phyloP scores from a whole-genome alignment of 257 asterid species.

The Penstemon barbatus region DNA sequence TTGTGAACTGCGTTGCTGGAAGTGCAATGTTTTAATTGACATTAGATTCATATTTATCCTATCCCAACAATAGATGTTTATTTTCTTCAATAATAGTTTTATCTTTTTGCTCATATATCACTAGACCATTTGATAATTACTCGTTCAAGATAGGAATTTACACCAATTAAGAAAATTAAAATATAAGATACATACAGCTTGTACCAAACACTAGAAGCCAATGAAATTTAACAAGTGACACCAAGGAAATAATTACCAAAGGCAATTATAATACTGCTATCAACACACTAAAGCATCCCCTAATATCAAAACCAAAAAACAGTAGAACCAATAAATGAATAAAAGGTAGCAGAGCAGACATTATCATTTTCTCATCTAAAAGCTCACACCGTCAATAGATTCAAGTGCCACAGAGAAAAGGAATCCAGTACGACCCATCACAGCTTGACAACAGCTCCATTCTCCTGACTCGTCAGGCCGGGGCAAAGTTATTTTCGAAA shows the following conservation, averaged over 20 bases:
- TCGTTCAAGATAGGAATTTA: too few species aligned
- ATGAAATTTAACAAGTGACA: too few species aligned
- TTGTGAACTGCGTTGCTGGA: background rate
- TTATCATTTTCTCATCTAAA: background rate
- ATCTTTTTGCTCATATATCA: too few species aligned
- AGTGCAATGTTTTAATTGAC: background rate
- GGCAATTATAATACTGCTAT: background rate
- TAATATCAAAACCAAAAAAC: background rate
- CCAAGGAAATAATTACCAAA: background rate
- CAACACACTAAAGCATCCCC: conserved; percentile 13
- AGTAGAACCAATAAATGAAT: conserved; percentile 25
- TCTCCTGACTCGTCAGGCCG: conserved; percentile 21
- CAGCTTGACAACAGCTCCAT: conserved; percentile 37
- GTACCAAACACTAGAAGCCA: too few species aligned
- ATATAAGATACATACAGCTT: too few species aligned
- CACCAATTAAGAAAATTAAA: too few species aligned
- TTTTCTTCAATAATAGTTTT: too few species aligned
- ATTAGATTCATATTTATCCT: conserved; percentile 10
- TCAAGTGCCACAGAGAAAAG: conserved; percentile 13
- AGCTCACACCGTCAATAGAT: conserved; percentile 14
- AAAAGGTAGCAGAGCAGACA: conserved; percentile 2
- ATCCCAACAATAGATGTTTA: background rate
- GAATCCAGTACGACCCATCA: conserved; percentile 36
- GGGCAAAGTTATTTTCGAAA: conserved; percentile 10
- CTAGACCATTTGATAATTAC: too few species aligned